A percentile compares a stretch with the other conserved stretches of the same genome.
Evolutionary conservation across 2,329 filamentous ascomycete species (phyloP).

Genomic region (Fusarium sp.): DNA sequence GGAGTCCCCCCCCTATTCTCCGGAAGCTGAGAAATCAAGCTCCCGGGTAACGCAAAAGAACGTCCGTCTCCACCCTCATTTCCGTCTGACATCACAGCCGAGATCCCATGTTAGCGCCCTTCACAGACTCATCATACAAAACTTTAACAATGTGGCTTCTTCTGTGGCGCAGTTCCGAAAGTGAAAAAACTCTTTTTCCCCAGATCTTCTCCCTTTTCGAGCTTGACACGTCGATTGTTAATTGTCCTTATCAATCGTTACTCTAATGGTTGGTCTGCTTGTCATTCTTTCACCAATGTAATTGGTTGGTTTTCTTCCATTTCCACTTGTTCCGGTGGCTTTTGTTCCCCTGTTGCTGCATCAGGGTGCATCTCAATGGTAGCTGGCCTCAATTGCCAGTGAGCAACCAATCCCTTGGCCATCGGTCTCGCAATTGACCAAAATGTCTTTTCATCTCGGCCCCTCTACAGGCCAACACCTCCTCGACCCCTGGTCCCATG

Average conservation of each 20-base stretch:
- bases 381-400: conserved; percentile 3
- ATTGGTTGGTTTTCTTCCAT: conserved; percentile 7
- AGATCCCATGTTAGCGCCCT: neutral
- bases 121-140: neutral
- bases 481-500: conserved; percentile 47
- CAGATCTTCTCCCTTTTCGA: conserved; percentile 3
- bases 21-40: neutral
- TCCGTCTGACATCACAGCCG: neutral
- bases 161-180: conserved; percentile 10
- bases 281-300: conserved; percentile 37
- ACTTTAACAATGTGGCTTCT: conserved; percentile 8
- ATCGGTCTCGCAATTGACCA: neutral
- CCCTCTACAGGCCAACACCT: conserved; percentile 30
- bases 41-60: neutral
- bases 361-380: conserved; percentile 9
- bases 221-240: neutral
- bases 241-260: neutral
- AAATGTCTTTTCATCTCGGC: conserved; percentile 42
- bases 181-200: conserved; percentile 21
- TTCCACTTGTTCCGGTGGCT: neutral
- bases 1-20: neutral
- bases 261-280: conserved; percentile 10
- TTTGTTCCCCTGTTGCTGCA: neutral
- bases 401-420: neutral
- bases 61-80: conserved; percentile 3